phyloP scores from a whole-genome alignment of 805 yeast species.

The Wickerhamiella qilinensis region DNA sequence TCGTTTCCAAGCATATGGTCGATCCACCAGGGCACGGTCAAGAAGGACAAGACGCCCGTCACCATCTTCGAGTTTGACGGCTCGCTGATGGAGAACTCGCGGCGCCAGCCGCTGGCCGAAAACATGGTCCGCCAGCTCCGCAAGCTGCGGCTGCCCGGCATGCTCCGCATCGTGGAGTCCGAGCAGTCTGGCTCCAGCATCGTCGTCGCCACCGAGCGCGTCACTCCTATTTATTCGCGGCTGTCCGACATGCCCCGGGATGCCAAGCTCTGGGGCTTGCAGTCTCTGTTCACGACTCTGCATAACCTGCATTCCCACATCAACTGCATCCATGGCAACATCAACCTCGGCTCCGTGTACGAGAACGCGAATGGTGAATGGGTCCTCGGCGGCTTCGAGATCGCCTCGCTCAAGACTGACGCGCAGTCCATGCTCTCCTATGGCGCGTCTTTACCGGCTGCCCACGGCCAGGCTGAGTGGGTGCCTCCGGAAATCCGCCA shows the following conservation, averaged over 20 bases:
- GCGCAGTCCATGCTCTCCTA: slow-evolving; percentile 25
- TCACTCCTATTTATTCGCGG: slow-evolving; percentile 32
- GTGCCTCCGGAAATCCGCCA: slow-evolving; percentile 38
- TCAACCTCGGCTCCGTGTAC: slow-evolving; percentile 41
- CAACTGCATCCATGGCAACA: slow-evolving; percentile 45
- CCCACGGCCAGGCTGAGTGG: slow-evolving; percentile 14
- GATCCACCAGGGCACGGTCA: slow-evolving; percentile 38
- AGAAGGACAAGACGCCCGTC: slow-evolving; percentile 32
- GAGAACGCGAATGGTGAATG: slow-evolving; percentile 63
- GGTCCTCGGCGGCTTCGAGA: slow-evolving; percentile 72
- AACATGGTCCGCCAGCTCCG: slow-evolving; percentile 34
- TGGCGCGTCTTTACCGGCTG: slow-evolving; percentile 22
- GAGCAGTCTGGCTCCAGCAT: slow-evolving; percentile 41
- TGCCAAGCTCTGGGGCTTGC: slow-evolving; percentile 37
- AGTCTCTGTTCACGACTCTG: slow-evolving; percentile 37
- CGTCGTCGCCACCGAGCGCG: slow-evolving; percentile 54
- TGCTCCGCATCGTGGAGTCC: slow-evolving; percentile 45
- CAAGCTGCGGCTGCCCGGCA: slow-evolving; percentile 53
- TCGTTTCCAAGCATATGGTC: slow-evolving; percentile 39
- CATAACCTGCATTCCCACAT: slow-evolving; percentile 41
- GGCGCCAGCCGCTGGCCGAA: slow-evolving; percentile 25
- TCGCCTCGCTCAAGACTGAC: slow-evolving; percentile 35
- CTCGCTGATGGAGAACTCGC: slow-evolving; percentile 22
- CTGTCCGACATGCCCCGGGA: slow-evolving; percentile 21
- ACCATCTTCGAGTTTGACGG: slow-evolving; percentile 50